These are phyloP conservation scores for Colletotrichum zoysiae DNA, from an alignment of 2,329 filamentous ascomycete species.

Conservation along the genomic window DNA sequence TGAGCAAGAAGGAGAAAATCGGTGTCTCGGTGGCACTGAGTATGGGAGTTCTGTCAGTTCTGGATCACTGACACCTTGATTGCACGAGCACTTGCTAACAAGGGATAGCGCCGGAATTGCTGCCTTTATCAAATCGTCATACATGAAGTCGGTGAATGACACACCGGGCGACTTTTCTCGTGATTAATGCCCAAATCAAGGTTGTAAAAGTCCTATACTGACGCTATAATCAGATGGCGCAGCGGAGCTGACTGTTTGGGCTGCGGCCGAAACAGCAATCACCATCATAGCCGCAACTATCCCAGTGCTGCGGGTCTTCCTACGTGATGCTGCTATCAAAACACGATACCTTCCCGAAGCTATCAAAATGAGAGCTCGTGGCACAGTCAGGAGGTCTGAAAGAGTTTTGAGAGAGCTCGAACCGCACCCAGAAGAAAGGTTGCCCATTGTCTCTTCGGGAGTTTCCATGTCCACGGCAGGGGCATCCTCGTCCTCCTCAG, in stretches of 20 bases:
- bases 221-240: constrained; percentile 45
- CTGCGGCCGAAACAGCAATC: constrained; percentile 49
- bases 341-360: constrained; percentile 30
- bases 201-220: constrained; percentile 1
- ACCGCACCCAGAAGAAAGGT: constrained; percentile 3
- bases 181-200: neutral
- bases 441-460: constrained; percentile 17
- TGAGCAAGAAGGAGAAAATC: constrained; percentile 52
- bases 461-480: constrained; percentile 33
- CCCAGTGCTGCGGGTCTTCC: constrained; percentile 45
- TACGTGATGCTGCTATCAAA: constrained; percentile 29
- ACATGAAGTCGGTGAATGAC: constrained; percentile 37
- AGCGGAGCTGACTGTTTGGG: constrained; percentile 35
- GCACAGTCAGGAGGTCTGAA: constrained; percentile 23
- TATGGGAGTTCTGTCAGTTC: constrained; percentile 44
- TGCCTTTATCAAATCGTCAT: constrained; percentile 41
- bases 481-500: constrained; percentile 17
- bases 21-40: constrained; percentile 53
- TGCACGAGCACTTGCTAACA: neutral
- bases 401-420: neutral
- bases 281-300: constrained; percentile 53
- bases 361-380: constrained; percentile 25
- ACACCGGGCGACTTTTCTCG: constrained; percentile 35
- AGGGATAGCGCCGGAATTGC: constrained; percentile 38
- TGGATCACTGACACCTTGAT: neutral